phyloP scores from a whole-genome alignment of 2,329 filamentous ascomycete genomes.

The Xylariaceae sp. region DNA sequence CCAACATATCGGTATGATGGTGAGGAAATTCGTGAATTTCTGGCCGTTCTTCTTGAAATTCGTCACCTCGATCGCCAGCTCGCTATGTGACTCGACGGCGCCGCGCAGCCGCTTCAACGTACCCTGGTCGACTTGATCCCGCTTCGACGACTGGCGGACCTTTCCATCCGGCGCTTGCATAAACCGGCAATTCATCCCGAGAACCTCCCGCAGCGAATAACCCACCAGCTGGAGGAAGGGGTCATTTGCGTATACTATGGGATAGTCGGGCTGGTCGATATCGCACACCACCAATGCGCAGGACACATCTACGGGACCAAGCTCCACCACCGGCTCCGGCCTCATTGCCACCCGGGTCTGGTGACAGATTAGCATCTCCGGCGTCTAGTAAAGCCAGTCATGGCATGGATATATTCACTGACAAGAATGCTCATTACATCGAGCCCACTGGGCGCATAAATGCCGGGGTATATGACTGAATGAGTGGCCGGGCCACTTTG shows the following conservation, averaged over 20 bases:
- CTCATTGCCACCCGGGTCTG: conserved; percentile 62
- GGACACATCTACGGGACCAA: conserved; percentile 78
- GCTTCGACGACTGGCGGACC: conserved; percentile 54
- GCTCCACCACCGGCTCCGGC: conserved; percentile 69
- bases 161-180: conserved; percentile 71
- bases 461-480: conserved; percentile 51
- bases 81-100: conserved; percentile 42
- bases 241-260: conserved; percentile 81
- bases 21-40: conserved; percentile 74
- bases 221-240: conserved; percentile 76
- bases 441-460: conserved; percentile 53
- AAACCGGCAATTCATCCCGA: conserved; percentile 80
- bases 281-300: conserved; percentile 83
- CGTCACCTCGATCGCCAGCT: conserved; percentile 54
- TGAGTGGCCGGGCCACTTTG: conserved; percentile 32
- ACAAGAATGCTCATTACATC: conserved; percentile 56
- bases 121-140: conserved; percentile 60
- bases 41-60: conserved; percentile 82
- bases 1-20: conserved; percentile 76
- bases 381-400: background rate
- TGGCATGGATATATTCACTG: conserved; percentile 24
- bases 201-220: conserved; percentile 67
- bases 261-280: conserved; percentile 65
- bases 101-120: conserved; percentile 53
- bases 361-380: background rate